phyloP scores from a whole-genome alignment of 345 rosid species.

The Rubroshorea leprosula region DNA sequence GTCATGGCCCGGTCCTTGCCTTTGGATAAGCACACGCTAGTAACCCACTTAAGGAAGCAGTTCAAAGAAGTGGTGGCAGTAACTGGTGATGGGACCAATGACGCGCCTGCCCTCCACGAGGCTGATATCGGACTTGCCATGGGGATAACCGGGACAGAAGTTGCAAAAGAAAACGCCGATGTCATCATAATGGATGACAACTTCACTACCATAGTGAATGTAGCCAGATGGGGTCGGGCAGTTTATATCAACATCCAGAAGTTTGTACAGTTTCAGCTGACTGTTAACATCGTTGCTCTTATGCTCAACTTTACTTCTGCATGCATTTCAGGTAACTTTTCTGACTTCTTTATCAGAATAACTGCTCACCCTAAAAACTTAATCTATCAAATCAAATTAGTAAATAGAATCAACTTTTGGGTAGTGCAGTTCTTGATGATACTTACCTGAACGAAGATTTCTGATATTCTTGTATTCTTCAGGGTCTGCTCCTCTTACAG shows the following conservation, averaged over 20 bases:
- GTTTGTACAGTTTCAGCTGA: constrained; percentile 77
- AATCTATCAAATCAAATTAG: background rate
- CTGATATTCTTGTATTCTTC: constrained; percentile 4
- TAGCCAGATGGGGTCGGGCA: constrained; percentile 78
- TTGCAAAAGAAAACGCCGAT: constrained; percentile 79
- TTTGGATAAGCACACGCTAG: constrained; percentile 50
- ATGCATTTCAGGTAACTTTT: constrained; percentile 53
- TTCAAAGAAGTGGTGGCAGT: constrained; percentile 75
- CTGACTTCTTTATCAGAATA: background rate
- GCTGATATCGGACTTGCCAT: constrained; percentile 95
- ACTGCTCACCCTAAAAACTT: background rate
- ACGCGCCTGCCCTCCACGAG: constrained; percentile 91
- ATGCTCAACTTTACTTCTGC: constrained; percentile 68
- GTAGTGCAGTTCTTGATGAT: too few relatives aligned
- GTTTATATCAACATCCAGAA: constrained; percentile 81
- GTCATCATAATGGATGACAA: constrained; percentile 84
- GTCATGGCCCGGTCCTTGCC: constrained; percentile 68
- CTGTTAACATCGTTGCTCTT: constrained; percentile 70
- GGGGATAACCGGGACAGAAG: constrained; percentile 98
- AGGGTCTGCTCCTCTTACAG: constrained; percentile 79
- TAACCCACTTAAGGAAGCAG: constrained; percentile 37
- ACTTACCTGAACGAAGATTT: background rate
- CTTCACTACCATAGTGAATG: constrained; percentile 65
- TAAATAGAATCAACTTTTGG: too few relatives aligned
- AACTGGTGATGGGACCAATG: constrained; percentile 96